Conservation (phyloP, 2,329 filamentous ascomycete species). For the Fusarium albosuccineum region DNA sequence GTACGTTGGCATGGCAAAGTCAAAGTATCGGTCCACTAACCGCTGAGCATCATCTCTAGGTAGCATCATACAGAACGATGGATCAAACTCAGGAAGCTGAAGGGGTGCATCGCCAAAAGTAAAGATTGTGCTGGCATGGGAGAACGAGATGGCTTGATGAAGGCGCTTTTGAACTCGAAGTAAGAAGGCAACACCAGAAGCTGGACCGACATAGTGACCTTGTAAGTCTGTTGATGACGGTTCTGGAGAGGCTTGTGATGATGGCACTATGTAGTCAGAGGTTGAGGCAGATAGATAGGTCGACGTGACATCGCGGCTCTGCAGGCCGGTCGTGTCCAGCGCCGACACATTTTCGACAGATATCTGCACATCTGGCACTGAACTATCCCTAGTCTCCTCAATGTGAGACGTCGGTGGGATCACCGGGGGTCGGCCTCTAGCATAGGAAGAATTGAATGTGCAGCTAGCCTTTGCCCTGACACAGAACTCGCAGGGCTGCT, state of each 20-base stretch:
- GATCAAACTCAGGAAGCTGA: conserved; percentile 49
- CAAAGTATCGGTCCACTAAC: conserved; percentile 66
- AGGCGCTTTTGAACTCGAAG: conserved; percentile 49
- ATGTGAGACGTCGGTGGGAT: conserved; percentile 33
- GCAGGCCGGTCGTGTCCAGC: conserved; percentile 19
- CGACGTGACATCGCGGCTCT: conserved; percentile 22
- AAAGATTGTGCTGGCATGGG: conserved; percentile 54
- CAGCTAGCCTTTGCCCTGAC: conserved; percentile 34
- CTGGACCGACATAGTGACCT: conserved; percentile 51
- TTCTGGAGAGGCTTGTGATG: conserved; percentile 46
- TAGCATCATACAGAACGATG: conserved; percentile 56
- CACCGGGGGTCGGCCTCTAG: conserved; percentile 40
- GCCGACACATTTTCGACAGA: no score
- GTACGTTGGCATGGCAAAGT: conserved; percentile 69
- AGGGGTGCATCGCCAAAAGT: conserved; percentile 65
- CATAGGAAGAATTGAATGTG: conserved; percentile 45
- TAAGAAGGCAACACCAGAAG: conserved; percentile 49
- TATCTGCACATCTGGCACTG: neutral
- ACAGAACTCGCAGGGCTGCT: conserved; percentile 45
- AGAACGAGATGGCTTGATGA: conserved; percentile 44
- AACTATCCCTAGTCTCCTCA: conserved; percentile 12
- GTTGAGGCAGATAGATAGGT: conserved; percentile 8
- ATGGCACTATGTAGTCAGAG: conserved; percentile 17
- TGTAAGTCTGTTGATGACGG: conserved; percentile 49
- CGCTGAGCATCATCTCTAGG: conserved; percentile 51